Percentiles rank a stretch among this genome's conserved stretches.
Conservation (phyloP, 148 eudicot species). For the Heliosperma pusillum region DNA sequence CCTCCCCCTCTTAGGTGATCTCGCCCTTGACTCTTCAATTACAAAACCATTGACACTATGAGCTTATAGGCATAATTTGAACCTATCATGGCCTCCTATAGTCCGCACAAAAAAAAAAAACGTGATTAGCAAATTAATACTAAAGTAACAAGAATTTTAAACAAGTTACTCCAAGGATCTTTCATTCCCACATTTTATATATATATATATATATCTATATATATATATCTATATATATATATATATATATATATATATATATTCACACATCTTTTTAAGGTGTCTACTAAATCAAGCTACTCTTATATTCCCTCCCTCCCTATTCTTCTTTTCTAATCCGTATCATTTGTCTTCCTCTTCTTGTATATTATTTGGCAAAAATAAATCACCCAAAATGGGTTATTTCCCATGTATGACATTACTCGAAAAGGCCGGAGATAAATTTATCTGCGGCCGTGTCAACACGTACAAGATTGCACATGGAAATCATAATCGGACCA, state of each 20-base stretch:
- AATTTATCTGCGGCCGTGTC: slow-evolving; percentile 11
- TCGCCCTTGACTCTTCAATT: too few species aligned
- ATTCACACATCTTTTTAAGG: background rate
- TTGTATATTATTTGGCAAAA: too few species aligned
- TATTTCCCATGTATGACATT: background rate
- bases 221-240: background rate
- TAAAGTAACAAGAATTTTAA: background rate
- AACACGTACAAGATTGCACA: background rate
- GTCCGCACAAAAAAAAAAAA: background rate
- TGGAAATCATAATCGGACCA: background rate
- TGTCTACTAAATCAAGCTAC: slow-evolving; percentile 1
- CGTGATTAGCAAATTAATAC: background rate
- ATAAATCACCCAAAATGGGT: too few species aligned
- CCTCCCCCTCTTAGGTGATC: too few species aligned
- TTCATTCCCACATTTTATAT: background rate
- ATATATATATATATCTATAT: background rate
- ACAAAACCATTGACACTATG: too few species aligned
- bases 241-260: too few species aligned
- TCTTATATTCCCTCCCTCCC: slow-evolving; percentile 1
- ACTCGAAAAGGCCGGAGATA: slow-evolving; percentile 11
- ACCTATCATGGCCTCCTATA: background rate
- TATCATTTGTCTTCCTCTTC: too few species aligned
- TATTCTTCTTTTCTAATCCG: too few species aligned
- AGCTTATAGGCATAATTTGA: background rate
- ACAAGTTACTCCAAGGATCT: slow-evolving; percentile 1